A percentile compares a stretch with the other conserved stretches of the same genome.
Conservation (phyloP, 2,329 filamentous ascomycete genomes). For the Paecilomyces formosus region DNA sequence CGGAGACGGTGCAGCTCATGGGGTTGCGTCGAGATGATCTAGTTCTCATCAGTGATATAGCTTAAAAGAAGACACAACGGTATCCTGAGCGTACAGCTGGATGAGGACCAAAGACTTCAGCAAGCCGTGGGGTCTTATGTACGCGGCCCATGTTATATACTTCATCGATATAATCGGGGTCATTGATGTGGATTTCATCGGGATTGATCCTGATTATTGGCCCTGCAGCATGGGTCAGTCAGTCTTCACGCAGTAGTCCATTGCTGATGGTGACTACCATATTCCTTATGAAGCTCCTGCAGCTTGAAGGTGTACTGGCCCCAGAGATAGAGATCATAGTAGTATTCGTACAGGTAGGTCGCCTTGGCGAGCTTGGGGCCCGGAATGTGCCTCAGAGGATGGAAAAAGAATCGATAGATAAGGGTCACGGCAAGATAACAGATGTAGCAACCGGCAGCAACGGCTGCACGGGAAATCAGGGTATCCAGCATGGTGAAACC, state of each 20-base stretch:
- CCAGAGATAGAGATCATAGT: conserved; percentile 15
- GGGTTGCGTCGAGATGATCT: conserved; percentile 2
- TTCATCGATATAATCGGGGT: conserved; percentile 19
- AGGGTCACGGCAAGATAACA: background rate
- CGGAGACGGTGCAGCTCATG: conserved; percentile 32
- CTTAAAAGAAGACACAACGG: background rate
- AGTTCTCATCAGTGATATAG: background rate
- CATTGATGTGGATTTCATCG: conserved; percentile 17
- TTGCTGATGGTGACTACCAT: conserved; percentile 9
- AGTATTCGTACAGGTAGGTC: conserved; percentile 17
- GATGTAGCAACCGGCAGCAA: background rate
- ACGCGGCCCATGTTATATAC: conserved; percentile 11
- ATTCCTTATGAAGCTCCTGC: conserved; percentile 19
- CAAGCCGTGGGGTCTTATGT: conserved; percentile 9
- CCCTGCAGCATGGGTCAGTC: conserved; percentile 1
- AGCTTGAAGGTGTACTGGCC: conserved; percentile 18
- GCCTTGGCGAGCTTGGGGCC: conserved; percentile 19
- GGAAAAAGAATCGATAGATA: conserved; percentile 17
- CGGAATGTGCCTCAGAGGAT: conserved; percentile 18
- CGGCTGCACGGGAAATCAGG: background rate
- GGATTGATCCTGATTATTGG: conserved; percentile 22
- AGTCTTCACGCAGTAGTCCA: background rate
- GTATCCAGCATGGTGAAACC: background rate
- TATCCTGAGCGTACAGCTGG: background rate
- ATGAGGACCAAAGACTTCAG: background rate